A percentile compares a stretch with the other conserved stretches of the same genome.
phyloP scores from a whole-genome alignment of 352 stramenopile genomes.

The Globisporangium barbulae region DNA sequence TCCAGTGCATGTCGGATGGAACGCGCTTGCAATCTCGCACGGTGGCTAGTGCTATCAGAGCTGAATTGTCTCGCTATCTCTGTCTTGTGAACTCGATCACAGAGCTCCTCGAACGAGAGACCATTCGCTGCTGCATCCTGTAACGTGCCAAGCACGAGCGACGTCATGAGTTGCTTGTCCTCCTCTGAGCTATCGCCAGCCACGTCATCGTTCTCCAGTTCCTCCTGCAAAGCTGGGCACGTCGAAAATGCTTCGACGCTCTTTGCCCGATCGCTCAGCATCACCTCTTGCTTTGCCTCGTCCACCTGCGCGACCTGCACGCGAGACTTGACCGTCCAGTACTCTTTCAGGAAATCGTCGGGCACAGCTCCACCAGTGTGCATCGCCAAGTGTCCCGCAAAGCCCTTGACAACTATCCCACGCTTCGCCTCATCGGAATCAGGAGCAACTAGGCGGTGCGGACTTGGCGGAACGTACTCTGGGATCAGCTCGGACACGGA shows the following conservation, averaged over 20 bases:
- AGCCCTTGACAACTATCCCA: conserved; percentile 55
- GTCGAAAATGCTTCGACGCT: conserved; percentile 45
- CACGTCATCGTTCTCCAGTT: background rate
- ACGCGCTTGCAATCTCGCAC: background rate
- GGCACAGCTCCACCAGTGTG: conserved; percentile 40
- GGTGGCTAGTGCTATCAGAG: background rate
- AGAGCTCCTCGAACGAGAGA: conserved; percentile 15
- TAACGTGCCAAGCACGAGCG: background rate
- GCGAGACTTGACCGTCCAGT: conserved; percentile 63
- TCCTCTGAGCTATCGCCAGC: background rate
- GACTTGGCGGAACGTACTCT: conserved; percentile 29
- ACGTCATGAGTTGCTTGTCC: background rate
- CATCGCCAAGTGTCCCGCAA: conserved; percentile 57
- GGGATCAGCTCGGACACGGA: conserved; percentile 37
- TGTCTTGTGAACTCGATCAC: background rate
- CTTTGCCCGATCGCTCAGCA: conserved; percentile 12
- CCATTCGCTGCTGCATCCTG: conserved; percentile 1
- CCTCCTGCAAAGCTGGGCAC: conserved; percentile 2
- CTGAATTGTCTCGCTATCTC: background rate
- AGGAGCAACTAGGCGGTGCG: conserved; percentile 9
- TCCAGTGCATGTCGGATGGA: conserved; percentile 38
- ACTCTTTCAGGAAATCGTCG: conserved; percentile 73
- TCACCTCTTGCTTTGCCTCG: conserved; percentile 21
- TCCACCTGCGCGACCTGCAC: conserved; percentile 22
- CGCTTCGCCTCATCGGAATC: conserved; percentile 27